Evolutionary conservation across 176 grass and related monocot genomes (phyloP), one percentile per base, ranked within the genome.

Genomic region (Alloteropsis semialata): DNA sequence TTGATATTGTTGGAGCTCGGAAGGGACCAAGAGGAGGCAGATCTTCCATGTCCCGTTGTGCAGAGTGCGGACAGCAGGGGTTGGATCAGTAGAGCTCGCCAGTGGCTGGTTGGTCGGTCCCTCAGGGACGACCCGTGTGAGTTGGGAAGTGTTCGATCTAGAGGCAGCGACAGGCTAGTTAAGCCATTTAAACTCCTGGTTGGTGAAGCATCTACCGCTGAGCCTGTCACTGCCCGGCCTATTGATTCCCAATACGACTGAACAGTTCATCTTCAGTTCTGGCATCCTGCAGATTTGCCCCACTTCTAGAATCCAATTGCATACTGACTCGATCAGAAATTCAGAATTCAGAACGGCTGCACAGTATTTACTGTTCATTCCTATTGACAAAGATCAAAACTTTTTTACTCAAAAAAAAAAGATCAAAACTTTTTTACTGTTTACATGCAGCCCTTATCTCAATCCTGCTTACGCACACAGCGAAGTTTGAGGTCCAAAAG

Each of bases 31-130:
- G 4, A 50, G 3, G 27, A 25, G 28, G 56, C 44, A 30, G 18
- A 73, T 82, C 65, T 68, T 89, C 48, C 78, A 65, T 82, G 83
- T 86, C 71, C n/a, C 45, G 28, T 78, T 56, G 46, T 11, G 80
- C 34, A 64, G 72, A 85, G n/a, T 27, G n/a, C 10, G 6, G 36
- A 41, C 41, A 80, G n/a, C n/a, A n/a, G n/a, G 43, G 76, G 27
- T 56, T 25, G 10, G 3, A 36, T 12, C 8, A 54, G 34, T 36
- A 2, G 60, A 30, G 3, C 10, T 28, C 42, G 30, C 7, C 10
- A 27, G 55, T 17, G 6, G 17, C 55, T 13, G 49, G 57, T n/a
- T n/a, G n/a, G n/a, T n/a, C 21, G 64, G 72, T 50, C 68, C 46
- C 49, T 67, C 48, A 22, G 17, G 2, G 63, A 54, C 63, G 60